phyloP scores from a whole-genome alignment of 78 protist species.

The Isochrysis galbana region DNA sequence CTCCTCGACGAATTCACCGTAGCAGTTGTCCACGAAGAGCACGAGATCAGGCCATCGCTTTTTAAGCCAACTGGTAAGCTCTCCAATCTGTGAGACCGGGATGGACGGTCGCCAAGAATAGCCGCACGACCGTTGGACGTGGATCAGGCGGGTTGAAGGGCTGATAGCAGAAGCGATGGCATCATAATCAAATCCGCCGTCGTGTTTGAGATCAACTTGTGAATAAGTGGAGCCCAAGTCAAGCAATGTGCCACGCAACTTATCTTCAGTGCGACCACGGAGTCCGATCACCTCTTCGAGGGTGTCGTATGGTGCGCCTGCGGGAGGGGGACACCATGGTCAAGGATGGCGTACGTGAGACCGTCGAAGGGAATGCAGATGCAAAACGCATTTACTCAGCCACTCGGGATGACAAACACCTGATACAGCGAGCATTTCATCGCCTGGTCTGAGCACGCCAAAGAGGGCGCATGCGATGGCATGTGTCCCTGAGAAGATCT shows the following conservation, averaged over 20 bases:
- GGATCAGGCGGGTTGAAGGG: not conserved
- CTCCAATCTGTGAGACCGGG: conserved; percentile 19
- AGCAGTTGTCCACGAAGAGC: conserved; percentile 63
- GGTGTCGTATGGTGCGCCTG: conserved; percentile 51
- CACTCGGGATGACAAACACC: too few relatives aligned
- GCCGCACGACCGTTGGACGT: conserved; percentile 62
- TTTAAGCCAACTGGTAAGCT: not conserved
- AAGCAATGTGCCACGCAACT: not conserved
- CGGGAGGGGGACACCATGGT: too few relatives aligned
- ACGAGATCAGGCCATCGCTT: not conserved
- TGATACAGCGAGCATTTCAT: conserved; percentile 28
- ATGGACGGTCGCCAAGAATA: conserved; percentile 49
- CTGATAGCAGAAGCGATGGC: not conserved
- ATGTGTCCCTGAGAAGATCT: conserved; percentile 53
- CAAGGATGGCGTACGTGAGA: too few relatives aligned
- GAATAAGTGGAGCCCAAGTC: conserved; percentile 25
- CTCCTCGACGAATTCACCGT: conserved; percentile 48
- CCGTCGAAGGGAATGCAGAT: too few relatives aligned
- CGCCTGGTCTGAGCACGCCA: conserved; percentile 54
- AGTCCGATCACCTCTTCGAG: conserved; percentile 52
- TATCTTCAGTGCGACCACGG: not conserved
- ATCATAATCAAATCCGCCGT: conserved; percentile 22
- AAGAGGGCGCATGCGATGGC: conserved; percentile 57
- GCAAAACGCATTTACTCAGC: too few relatives aligned
- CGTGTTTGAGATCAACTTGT: not conserved